Evolutionary conservation across 2,329 filamentous ascomycete genomes (phyloP).

Genomic region (Colletotrichum lentis): DNA sequence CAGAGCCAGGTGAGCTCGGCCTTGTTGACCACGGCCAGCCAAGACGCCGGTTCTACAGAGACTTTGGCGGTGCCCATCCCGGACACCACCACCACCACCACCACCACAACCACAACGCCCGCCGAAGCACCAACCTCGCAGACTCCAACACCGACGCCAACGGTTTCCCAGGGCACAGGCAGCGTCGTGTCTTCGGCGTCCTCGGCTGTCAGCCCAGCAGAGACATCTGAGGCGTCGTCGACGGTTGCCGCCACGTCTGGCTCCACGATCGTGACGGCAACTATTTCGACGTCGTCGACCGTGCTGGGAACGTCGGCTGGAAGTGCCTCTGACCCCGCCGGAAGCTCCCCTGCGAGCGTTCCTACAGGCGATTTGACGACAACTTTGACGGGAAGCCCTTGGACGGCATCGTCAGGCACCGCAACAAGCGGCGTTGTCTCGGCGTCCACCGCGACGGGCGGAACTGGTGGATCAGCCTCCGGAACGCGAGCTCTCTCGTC

Average conservation of each 20-base stretch:
- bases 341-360: not conserved
- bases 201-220: constrained; percentile 6
- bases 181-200: constrained; percentile 13
- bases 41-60: constrained; percentile 17
- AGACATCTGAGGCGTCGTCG: constrained; percentile 6
- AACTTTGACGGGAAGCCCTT: not conserved
- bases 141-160: not conserved
- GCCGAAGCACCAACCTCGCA: constrained; percentile 2
- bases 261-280: not conserved
- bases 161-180: constrained; percentile 10
- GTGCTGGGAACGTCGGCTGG: not conserved
- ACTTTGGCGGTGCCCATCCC: constrained; percentile 32
- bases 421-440: not conserved
- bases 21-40: constrained; percentile 37
- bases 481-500: constrained; percentile 5
- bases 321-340: not conserved
- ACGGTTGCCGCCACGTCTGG: not conserved
- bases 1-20: constrained; percentile 41
- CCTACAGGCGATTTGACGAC: not conserved
- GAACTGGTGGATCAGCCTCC: not conserved
- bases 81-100: constrained; percentile 16
- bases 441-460: not conserved
- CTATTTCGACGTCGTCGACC: not conserved
- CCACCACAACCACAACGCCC: constrained; percentile 16
- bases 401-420: not conserved